Conservation (phyloP, 257 asterid genomes). For the Solanum arcanum region DNA sequence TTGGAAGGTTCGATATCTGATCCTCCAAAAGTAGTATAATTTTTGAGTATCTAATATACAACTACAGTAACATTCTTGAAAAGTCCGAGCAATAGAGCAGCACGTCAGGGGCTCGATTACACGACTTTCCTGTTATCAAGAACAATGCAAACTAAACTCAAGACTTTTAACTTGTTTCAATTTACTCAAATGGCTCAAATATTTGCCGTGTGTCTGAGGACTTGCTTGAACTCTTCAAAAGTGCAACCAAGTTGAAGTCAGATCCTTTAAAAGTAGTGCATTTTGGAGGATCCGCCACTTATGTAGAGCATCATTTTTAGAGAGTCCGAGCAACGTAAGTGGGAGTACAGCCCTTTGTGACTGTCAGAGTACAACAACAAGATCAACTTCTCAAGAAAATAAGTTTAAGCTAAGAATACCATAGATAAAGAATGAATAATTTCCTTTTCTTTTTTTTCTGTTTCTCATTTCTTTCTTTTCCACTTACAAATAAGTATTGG, state of each 20-base stretch:
- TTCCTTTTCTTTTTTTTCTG: background rate
- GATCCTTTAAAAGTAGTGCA: background rate
- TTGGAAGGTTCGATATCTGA: too few species aligned
- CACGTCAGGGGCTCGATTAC: too few species aligned
- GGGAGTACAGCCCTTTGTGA: background rate
- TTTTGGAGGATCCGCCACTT: background rate
- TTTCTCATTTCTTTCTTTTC: constrained; percentile 1
- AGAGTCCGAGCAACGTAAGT: background rate
- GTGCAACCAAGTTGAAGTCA: background rate
- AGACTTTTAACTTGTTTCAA: background rate
- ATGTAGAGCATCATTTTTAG: background rate
- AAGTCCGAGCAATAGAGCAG: too few species aligned
- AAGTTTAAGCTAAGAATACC: background rate
- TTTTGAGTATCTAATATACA: too few species aligned
- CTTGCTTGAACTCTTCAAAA: background rate
- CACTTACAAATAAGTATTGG: constrained; percentile 7
- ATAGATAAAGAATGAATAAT: background rate
- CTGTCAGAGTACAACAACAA: background rate
- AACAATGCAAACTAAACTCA: background rate
- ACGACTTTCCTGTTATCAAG: background rate
- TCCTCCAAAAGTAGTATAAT: too few species aligned
- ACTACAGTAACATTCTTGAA: too few species aligned
- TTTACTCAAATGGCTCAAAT: background rate
- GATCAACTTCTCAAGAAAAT: background rate
- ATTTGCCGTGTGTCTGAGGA: background rate